phyloP scores from a whole-genome alignment of 2,329 filamentous ascomycete genomes.

The Amauroascus niger region DNA sequence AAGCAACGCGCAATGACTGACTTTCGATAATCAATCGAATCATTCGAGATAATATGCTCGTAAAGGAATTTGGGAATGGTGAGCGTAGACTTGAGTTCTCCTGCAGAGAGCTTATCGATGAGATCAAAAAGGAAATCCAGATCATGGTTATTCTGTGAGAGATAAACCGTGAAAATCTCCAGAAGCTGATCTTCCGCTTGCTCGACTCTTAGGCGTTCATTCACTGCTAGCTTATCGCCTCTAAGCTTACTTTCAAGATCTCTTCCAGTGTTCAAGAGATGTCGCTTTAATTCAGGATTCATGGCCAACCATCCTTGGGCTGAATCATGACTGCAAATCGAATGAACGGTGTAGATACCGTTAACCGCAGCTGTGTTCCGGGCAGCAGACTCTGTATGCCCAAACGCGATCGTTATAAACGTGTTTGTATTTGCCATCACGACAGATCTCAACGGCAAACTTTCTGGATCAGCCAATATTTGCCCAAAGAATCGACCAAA shows the following conservation, averaged over 20 bases:
- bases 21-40: constrained; percentile 79
- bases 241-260: constrained; percentile 68
- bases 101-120: constrained; percentile 71
- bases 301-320: constrained; percentile 57
- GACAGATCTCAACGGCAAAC: constrained; percentile 62
- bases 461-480: constrained; percentile 65
- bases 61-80: constrained; percentile 76
- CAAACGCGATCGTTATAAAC: constrained; percentile 56
- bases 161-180: constrained; percentile 69
- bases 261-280: constrained; percentile 57
- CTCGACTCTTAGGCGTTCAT: constrained; percentile 71
- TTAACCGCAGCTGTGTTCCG: constrained; percentile 75
- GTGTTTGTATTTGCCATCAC: constrained; percentile 63
- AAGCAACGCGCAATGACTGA: constrained; percentile 73
- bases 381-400: constrained; percentile 55
- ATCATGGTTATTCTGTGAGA: constrained; percentile 64
- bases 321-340: constrained; percentile 58
- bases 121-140: constrained; percentile 76
- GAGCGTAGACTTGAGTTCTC: constrained; percentile 69
- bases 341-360: constrained; percentile 73
- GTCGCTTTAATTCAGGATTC: constrained; percentile 49
- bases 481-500: constrained; percentile 90
- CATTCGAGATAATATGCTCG: constrained; percentile 67
- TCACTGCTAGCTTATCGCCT: constrained; percentile 57
- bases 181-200: constrained; percentile 86